Evolutionary conservation across 768 basidiomycete species (phyloP), one percentile per base, ranked within the genome.

Genomic region (Russula emetica): DNA sequence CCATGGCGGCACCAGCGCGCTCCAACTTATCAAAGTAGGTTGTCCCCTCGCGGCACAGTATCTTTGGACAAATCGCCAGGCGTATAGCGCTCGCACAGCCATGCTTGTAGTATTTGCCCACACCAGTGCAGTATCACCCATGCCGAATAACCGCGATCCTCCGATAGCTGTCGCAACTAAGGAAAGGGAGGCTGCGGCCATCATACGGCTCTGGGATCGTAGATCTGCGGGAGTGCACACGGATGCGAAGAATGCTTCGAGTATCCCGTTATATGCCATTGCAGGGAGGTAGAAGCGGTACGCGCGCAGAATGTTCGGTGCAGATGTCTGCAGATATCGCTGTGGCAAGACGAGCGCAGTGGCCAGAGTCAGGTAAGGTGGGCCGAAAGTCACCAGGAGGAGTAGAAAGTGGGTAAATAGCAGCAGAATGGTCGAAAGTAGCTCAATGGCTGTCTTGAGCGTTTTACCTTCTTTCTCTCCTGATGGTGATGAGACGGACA

Each of bases 281-380:
- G 90, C 81, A 0, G 97, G 97, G 67, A 98, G 87, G 69, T 95
- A 96, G 78, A 83, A 88, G 26, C 92, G 74, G 84, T 94, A 99
- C 1, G 87, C 84, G 14, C 76, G 74, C 7, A 99, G 83, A 42
- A 96, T 88, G 16, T 74, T 67, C 0, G 92, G 88, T 0, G 95
- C 94, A 49, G 90, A 92, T 0, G 94, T 94, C 47, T 79, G 70
- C 40, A 85, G 78, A 74, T 91, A 91, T 64, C 82, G 80, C 24
- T 70, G 74, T 22, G 90, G 94, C 9, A 98, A 83, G 34, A 95
- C 74, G 38, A 94, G 70, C 1, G 82, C 81, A 44, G 90, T 75
- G 20, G 87, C 74, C 11, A 93, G 78, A 0, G 88, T 82, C 8
- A 95, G 78, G 72, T 91, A 94, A 0, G 86, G 79, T 1, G 87